Base-by-base conservation (phyloP, 2,329 filamentous ascomycete genomes). In the Cladosporium halotolerans region DNA sequence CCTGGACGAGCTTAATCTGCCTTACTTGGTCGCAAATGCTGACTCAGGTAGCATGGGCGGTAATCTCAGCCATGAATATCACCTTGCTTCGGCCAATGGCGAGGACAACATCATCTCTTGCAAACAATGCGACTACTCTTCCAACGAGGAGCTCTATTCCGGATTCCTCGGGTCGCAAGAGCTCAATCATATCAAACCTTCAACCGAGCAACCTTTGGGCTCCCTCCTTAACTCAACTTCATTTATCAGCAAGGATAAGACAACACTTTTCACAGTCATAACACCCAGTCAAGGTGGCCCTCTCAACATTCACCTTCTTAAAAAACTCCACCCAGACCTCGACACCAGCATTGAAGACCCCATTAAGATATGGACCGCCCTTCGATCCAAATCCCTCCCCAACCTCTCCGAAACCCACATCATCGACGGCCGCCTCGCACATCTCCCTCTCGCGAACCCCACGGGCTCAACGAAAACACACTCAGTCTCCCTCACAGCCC, bases 1-100 rank as follows among this genome's bases (percentile, higher is more conserved):
- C 47, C 95, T 99, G 63, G 73, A 87, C 42, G 88, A 95, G 55
- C 75, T 99, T 33, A 89, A 85, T 60, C 69, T 99, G 11, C 89
- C 89, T 0, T 89, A 93, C 60, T 70, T 95, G 0, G 84, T 95
- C 16, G 92, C 92, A 1, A 83, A 89, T 61, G 93, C 93, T 6
- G 91, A 91, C 68, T 96, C 92, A 1, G 93, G 93, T n/a, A 88
- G 89, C 60, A 99, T 99, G 81, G 93, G 93, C 32, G 93, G 93
- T 10, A 86, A 85, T 60, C 72, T 96, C 36, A 97, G 91, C 68
- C 93, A 99, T 67, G 93, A 99, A 65, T 99, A 95, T 66, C 93
- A 96, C 66, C 85, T 96, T 47, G 79, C 86, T 1, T 89, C 85
- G 31, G 66, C 79, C 0, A 84, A 86, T 46, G 93, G 93, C 7